Percentiles rank a stretch among this genome's conserved stretches.
Conservation (phyloP, 1,284 basidiomycete species). For the Austroboletus niveus region DNA sequence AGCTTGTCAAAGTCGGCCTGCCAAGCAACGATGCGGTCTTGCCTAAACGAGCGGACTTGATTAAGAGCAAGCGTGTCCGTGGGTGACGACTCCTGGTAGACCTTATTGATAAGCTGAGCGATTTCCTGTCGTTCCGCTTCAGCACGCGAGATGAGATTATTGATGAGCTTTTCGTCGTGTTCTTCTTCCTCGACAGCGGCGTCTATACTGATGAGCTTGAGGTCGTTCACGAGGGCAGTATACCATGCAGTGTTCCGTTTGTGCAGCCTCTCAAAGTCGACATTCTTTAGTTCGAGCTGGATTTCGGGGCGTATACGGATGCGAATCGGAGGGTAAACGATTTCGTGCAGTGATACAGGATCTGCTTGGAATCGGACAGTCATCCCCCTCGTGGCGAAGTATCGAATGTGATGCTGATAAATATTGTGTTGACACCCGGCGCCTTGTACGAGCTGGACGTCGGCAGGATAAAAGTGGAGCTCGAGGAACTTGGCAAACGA, state of each 20-base stretch:
- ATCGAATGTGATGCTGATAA: slow-evolving; percentile 90
- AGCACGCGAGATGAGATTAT: slow-evolving; percentile 67
- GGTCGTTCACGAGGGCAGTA: slow-evolving; percentile 65
- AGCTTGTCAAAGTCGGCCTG: slow-evolving; percentile 81
- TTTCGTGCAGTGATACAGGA: slow-evolving; percentile 78
- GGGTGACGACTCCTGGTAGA: slow-evolving; percentile 78
- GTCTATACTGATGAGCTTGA: slow-evolving; percentile 72
- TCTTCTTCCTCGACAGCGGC: slow-evolving; percentile 76
- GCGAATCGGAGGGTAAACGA: slow-evolving; percentile 86
- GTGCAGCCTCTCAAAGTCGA: slow-evolving; percentile 80
- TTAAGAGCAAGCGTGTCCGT: slow-evolving; percentile 90
- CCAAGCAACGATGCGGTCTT: slow-evolving; percentile 97
- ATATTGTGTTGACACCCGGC: slow-evolving; percentile 93
- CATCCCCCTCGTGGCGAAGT: slow-evolving; percentile 82
- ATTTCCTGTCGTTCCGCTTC: slow-evolving; percentile 78
- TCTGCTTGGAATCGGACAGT: slow-evolving; percentile 92
- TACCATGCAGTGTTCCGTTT: slow-evolving; percentile 74
- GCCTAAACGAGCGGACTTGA: slow-evolving; percentile 81
- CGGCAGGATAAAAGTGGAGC: slow-evolving; percentile 87
- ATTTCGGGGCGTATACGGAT: slow-evolving; percentile 84
- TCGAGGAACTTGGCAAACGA: slow-evolving; percentile 95
- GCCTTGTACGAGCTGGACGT: slow-evolving; percentile 78
- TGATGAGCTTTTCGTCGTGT: slow-evolving; percentile 60
- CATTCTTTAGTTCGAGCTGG: slow-evolving; percentile 86
- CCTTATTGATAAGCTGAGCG: slow-evolving; percentile 68